phyloP scores from a whole-genome alignment of 2,329 filamentous ascomycete genomes.

The Fusarium algeriense region DNA sequence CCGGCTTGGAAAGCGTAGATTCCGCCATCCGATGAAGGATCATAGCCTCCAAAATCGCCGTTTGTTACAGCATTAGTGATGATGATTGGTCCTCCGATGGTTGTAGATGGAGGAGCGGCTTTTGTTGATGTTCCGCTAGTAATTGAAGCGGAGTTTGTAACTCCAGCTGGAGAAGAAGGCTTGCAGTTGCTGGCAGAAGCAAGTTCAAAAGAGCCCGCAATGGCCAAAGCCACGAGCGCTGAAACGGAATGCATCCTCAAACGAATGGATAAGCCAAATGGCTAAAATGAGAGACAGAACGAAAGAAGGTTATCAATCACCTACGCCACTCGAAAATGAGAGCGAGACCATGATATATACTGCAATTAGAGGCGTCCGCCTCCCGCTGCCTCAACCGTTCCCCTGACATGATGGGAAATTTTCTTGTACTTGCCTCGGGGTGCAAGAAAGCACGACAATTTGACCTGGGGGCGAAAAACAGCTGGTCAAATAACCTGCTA shows the following conservation, averaged over 20 bases:
- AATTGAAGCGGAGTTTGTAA: background rate
- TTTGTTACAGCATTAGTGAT: constrained; percentile 33
- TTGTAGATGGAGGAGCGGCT: constrained; percentile 1
- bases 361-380: background rate
- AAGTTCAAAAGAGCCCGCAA: constrained; percentile 2
- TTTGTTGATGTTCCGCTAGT: background rate
- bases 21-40: constrained; percentile 32
- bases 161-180: constrained; percentile 3
- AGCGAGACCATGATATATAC: constrained; percentile 11
- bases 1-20: constrained; percentile 39
- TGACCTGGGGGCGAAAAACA: no score
- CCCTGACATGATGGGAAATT: constrained; percentile 12
- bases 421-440: background rate
- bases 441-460: no score
- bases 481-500: no score
- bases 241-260: constrained; percentile 34
- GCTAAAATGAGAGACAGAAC: constrained; percentile 1
- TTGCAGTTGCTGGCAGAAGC: constrained; percentile 26
- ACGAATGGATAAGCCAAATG: constrained; percentile 18
- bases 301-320: background rate
- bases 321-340: background rate
- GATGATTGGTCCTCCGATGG: constrained; percentile 15
- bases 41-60: constrained; percentile 40
- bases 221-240: constrained; percentile 22
- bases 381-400: constrained; percentile 9